These are phyloP conservation scores for Mucor sp. DNA, from an alignment of 371 early-diverging fungal genomes.

Conservation along the genomic window DNA sequence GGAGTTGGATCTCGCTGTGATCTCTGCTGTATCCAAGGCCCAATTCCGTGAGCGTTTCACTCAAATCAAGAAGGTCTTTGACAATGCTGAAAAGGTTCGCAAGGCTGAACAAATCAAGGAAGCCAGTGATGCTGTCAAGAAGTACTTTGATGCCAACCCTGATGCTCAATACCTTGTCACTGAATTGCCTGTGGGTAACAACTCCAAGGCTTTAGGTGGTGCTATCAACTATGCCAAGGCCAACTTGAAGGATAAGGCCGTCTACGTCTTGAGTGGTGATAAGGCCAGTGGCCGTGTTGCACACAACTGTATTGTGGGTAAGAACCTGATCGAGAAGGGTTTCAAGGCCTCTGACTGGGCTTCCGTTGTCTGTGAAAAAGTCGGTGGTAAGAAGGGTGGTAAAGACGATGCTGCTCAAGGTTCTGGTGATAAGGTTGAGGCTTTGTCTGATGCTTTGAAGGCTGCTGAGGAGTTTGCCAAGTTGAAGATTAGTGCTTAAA, in stretches of 20 bases:
- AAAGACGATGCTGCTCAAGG: conserved; percentile 89
- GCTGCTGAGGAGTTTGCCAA: conserved; percentile 80
- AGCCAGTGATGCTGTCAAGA: conserved; percentile 79
- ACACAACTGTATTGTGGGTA: conserved; percentile 86
- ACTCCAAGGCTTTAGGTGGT: conserved; percentile 74
- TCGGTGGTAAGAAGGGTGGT: conserved; percentile 93
- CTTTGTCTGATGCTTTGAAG: conserved; percentile 73
- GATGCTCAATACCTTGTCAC: conserved; percentile 62
- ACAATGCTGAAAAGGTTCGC: conserved; percentile 88
- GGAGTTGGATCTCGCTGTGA: conserved; percentile 78
- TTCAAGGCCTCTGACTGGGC: conserved; percentile 94
- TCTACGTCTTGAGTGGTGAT: conserved; percentile 83
- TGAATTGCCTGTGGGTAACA: conserved; percentile 68
- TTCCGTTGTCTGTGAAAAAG: conserved; percentile 70
- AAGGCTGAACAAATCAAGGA: conserved; percentile 84
- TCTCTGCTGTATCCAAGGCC: conserved; percentile 84
- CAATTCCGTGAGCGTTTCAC: conserved; percentile 71
- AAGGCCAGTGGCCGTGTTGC: conserved; percentile 68
- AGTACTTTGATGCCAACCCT: conserved; percentile 74
- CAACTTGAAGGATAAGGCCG: conserved; percentile 77
- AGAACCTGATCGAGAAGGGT: conserved; percentile 63
- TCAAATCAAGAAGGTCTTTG: conserved; percentile 78
- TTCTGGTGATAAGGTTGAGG: conserved; percentile 65
- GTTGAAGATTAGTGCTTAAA: conserved; percentile 51
- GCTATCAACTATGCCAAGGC: conserved; percentile 82